These are phyloP conservation scores for Acidomyces sp. DNA, from an alignment of 495 filamentous ascomycete species.

Conservation along the genomic window DNA sequence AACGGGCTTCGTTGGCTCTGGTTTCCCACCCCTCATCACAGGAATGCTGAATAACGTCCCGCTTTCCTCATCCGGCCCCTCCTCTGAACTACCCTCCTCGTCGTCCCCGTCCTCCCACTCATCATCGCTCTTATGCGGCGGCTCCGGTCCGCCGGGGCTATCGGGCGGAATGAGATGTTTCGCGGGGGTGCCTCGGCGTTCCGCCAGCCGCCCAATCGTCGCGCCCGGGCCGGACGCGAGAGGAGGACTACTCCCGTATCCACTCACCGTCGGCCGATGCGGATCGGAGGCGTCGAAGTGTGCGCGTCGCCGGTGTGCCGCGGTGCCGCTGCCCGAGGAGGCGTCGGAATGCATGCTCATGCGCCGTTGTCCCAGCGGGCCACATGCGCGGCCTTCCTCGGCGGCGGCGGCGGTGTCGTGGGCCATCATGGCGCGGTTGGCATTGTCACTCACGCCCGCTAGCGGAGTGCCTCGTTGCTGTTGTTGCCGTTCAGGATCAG, in stretches of 20 bases:
- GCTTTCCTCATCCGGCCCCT: conserved; percentile 1
- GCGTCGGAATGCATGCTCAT: conserved; percentile 17
- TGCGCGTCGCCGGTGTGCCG: conserved; percentile 3
- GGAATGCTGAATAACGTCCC: conserved; percentile 18
- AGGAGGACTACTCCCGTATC: conserved; percentile 21
- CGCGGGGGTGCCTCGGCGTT: conserved; percentile 31
- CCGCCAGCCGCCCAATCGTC: conserved; percentile 24
- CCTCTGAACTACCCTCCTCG: too few relatives aligned
- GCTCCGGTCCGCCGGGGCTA: conserved; percentile 51
- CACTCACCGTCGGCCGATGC: conserved; percentile 25
- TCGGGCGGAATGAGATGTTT: conserved; percentile 16
- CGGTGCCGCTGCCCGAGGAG: conserved; percentile 13
- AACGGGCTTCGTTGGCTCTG: conserved; percentile 33
- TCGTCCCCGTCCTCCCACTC: conserved; percentile 4
- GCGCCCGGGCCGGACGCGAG: conserved; percentile 11
- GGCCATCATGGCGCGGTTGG: conserved; percentile 9
- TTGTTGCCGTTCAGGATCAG: conserved; percentile 4
- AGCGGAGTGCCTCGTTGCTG: background rate
- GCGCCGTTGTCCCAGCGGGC: conserved; percentile 1
- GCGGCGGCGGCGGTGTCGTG: conserved; percentile 9
- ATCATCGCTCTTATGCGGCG: conserved; percentile 56
- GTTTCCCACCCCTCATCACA: conserved; percentile 3
- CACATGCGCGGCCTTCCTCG: conserved; percentile 7
- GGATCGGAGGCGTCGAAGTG: conserved; percentile 29
- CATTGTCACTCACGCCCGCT: conserved; percentile 1